A percentile compares a stretch with the other conserved stretches of the same genome.
These are phyloP conservation scores for Petrea volubilis DNA, from an alignment of 257 asterid genomes.

Conservation along the genomic window DNA sequence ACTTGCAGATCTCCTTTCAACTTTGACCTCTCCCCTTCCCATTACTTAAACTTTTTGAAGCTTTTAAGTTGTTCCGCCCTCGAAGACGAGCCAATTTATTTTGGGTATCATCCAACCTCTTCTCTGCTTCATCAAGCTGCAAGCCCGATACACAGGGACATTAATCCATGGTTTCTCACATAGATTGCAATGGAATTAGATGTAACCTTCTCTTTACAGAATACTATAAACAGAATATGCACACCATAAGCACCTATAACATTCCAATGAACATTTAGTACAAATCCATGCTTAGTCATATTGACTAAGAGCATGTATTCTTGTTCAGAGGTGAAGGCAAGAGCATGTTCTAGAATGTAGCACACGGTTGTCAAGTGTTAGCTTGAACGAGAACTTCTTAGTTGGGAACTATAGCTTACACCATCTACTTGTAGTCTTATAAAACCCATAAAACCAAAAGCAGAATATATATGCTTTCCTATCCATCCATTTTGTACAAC, in stretches of 20 bases:
- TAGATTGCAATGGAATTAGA: background rate
- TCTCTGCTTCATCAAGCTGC: slow-evolving; percentile 62
- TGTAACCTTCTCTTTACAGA: background rate
- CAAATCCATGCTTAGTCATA: too few relatives aligned
- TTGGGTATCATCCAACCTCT: slow-evolving; percentile 57
- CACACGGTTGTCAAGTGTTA: background rate
- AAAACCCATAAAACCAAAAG: background rate
- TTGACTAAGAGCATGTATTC: too few relatives aligned
- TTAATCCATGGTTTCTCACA: slow-evolving; percentile 15
- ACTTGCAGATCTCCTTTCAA: slow-evolving; percentile 30
- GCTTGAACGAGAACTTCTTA: background rate
- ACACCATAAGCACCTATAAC: background rate
- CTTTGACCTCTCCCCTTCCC: slow-evolving; percentile 27
- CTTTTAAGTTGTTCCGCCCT: slow-evolving; percentile 27
- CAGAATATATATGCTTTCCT: background rate
- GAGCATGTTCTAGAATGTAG: background rate
- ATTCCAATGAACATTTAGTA: too few relatives aligned
- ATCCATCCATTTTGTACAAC: background rate
- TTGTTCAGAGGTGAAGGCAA: background rate
- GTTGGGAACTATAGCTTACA: background rate
- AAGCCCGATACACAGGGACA: slow-evolving; percentile 21
- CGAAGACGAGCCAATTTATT: slow-evolving; percentile 50
- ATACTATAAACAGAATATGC: slow-evolving; percentile 5
- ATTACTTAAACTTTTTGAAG: slow-evolving; percentile 34
- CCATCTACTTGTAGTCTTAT: background rate